Evolutionary conservation across 345 rosid species (phyloP).

Genomic region (Pseudoturritis turrita): DNA sequence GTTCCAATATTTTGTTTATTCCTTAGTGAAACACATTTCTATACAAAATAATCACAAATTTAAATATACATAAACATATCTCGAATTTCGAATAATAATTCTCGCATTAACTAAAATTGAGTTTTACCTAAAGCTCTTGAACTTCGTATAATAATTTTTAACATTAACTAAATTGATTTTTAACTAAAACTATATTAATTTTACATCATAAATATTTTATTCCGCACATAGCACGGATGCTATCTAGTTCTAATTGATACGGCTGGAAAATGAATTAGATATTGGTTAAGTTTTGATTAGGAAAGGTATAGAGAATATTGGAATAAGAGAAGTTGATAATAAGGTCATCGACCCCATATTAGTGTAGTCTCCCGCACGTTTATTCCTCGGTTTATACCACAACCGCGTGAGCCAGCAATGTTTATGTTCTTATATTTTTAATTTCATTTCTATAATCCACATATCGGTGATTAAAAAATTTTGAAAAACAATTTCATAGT

Average conservation of each 20-base stretch:
- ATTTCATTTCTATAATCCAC: not conserved
- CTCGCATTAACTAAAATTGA: no score
- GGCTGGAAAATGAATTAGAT: not conserved
- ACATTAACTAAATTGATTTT: no score
- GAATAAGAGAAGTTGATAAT: not conserved
- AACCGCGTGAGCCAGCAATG: conserved; percentile 21
- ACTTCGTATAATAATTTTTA: no score
- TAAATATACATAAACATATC: no score
- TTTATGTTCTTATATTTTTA: not conserved
- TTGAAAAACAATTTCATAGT: not conserved
- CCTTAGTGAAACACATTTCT: no score
- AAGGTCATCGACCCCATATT: not conserved
- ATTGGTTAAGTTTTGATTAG: not conserved
- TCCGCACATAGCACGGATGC: no score
- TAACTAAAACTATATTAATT: no score
- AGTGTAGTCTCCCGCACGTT: conserved; percentile 15
- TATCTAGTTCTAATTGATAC: not conserved
- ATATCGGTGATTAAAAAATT: not conserved
- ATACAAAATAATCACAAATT: no score
- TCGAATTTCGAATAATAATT: no score
- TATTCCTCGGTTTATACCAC: not conserved
- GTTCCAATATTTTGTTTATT: no score
- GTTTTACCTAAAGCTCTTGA: no score
- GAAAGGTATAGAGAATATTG: not conserved
- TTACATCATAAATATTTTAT: no score